Conservation (phyloP, 306 rosid genomes). For the peach (Prunus persica) region DNA sequence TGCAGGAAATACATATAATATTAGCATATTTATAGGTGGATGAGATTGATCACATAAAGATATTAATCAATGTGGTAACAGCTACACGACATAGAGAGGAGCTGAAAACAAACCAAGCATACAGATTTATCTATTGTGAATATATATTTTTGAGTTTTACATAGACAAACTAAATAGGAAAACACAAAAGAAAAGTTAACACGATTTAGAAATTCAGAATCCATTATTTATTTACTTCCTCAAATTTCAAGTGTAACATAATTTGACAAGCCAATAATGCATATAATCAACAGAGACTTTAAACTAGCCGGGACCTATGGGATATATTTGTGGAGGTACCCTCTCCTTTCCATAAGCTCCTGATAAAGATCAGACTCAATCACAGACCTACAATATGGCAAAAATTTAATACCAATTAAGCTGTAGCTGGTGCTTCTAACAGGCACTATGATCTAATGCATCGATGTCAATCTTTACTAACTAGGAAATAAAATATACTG, state of each 20-base stretch:
- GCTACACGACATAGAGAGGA: neutral
- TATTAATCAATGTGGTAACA: neutral
- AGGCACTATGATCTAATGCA: neutral
- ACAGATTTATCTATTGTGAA: neutral
- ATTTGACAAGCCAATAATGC: neutral
- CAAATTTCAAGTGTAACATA: neutral
- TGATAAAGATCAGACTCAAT: neutral
- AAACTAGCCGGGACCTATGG: neutral
- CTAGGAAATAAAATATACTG: neutral
- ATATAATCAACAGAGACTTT: neutral
- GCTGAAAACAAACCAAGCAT: neutral
- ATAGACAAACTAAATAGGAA: neutral
- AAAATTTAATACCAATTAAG: neutral
- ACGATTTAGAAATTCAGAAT: neutral
- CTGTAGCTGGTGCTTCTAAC: neutral
- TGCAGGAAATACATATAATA: slow-evolving; percentile 26
- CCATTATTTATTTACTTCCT: neutral
- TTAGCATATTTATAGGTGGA: neutral
- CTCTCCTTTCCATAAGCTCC: neutral
- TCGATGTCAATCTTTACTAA: neutral
- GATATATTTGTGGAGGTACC: neutral
- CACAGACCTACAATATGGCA: neutral
- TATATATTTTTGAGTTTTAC: neutral
- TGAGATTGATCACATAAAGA: neutral
- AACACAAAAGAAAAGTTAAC: neutral